Conservation (phyloP, 2,329 filamentous ascomycete species). For the Fusarium sambucinum region DNA sequence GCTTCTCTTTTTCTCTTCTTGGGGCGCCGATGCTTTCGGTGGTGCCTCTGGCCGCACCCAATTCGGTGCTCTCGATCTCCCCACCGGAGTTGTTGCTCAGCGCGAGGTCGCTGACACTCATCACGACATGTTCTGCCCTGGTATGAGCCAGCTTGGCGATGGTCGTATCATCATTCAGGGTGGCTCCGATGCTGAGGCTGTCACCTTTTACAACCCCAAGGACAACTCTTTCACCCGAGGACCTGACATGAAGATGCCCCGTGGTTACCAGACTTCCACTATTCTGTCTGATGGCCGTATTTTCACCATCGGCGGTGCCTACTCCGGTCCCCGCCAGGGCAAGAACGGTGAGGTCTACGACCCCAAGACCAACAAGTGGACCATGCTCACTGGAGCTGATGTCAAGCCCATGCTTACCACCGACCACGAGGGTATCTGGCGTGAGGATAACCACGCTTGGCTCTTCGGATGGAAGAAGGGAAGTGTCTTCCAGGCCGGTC, state of each 20-base stretch:
- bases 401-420: slow-evolving; percentile 65
- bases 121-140: slow-evolving; percentile 70
- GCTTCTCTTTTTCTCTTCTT: slow-evolving; percentile 37
- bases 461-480: slow-evolving; percentile 59
- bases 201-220: slow-evolving; percentile 60
- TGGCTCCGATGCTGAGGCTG: slow-evolving; percentile 62
- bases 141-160: slow-evolving; percentile 61
- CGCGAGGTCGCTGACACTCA: slow-evolving; percentile 56
- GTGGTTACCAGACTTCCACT: slow-evolving; percentile 66
- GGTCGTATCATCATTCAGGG: slow-evolving; percentile 66
- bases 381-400: slow-evolving; percentile 55
- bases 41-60: slow-evolving; percentile 35
- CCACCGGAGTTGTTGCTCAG: slow-evolving; percentile 17
- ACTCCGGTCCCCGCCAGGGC: slow-evolving; percentile 59
- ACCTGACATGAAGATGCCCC: slow-evolving; percentile 59
- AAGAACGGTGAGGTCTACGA: slow-evolving; percentile 70
- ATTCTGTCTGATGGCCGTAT: slow-evolving; percentile 65
- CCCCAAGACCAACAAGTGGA: slow-evolving; percentile 61
- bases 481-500: slow-evolving; percentile 67
- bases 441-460: slow-evolving; percentile 52
- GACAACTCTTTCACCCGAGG: slow-evolving; percentile 55
- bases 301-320: slow-evolving; percentile 70
- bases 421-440: slow-evolving; percentile 62
- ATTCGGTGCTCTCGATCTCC: slow-evolving; percentile 24
- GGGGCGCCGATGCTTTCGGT: slow-evolving; percentile 33